These are phyloP conservation scores for Elongisporangium anandrum DNA, from an alignment of 352 stramenopile genomes.

Conservation along the genomic window DNA sequence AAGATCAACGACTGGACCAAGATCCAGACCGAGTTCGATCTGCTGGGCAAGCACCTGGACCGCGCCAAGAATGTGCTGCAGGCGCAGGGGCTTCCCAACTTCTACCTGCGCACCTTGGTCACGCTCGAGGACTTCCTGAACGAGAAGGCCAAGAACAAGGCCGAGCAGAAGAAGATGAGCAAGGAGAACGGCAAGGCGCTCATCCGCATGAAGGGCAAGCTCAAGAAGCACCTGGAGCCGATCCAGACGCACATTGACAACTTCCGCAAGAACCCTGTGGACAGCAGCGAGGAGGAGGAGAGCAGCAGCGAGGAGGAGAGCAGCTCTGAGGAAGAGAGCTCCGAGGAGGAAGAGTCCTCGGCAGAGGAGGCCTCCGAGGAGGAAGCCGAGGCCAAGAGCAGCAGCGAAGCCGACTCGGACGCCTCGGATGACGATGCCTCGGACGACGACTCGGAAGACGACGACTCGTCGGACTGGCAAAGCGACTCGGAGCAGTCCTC, in stretches of 20 bases:
- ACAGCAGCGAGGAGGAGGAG: slow-evolving; percentile 63
- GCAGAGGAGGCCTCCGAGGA: slow-evolving; percentile 22
- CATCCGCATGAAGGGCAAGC: slow-evolving; percentile 97
- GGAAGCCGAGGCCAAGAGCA: slow-evolving; percentile 8
- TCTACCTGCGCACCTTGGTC: slow-evolving; percentile 92
- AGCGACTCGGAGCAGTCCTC: slow-evolving; percentile 59
- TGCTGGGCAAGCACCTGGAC: slow-evolving; percentile 90
- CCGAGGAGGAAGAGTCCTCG: slow-evolving; percentile 24
- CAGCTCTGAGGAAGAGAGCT: slow-evolving; percentile 20
- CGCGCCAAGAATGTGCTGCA: slow-evolving; percentile 85
- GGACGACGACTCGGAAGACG: slow-evolving; percentile 39
- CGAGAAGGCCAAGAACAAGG: slow-evolving; percentile 94
- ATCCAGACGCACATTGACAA: slow-evolving; percentile 86
- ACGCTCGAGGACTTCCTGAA: slow-evolving; percentile 92
- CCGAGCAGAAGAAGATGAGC: slow-evolving; percentile 96
- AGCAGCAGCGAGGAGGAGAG: slow-evolving; percentile 28
- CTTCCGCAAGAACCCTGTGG: slow-evolving; percentile 89
- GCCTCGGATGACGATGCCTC: slow-evolving; percentile 18
- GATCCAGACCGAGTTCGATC: slow-evolving; percentile 95
- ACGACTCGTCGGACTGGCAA: slow-evolving; percentile 35
- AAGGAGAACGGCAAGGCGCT: slow-evolving; percentile 94
- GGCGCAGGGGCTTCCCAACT: slow-evolving; percentile 84
- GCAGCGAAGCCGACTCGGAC: slow-evolving; percentile 15
- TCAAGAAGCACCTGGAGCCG: slow-evolving; percentile 96
- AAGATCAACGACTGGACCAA: slow-evolving; percentile 95